Evolutionary conservation across 164 flowering plant species (phyloP), one percentile per base, ranked within the genome.

Genomic region (Malania oleifera): DNA sequence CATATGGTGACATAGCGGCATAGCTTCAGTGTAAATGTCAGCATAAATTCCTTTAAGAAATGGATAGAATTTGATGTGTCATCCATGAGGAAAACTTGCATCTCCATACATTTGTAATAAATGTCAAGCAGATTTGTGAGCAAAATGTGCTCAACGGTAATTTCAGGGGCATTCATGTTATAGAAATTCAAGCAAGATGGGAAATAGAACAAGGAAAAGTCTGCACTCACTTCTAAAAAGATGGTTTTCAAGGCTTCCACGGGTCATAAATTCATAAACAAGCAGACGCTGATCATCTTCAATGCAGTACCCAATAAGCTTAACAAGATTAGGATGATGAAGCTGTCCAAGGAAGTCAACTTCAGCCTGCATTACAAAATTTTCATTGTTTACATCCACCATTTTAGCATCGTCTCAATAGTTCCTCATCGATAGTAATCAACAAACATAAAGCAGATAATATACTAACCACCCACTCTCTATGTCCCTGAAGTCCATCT

Each of bases 241-340:
- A 78, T 91, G 98, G 50, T 91, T 91, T 77, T 91, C 96, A 57
- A 91, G 95, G 68, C 98, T 91, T 68, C 98, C 98, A 40, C 98
- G 87, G 7, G 87, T 77, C 96, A 91, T 81, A 62, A 91, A 91
- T 39, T 91, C 96, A 54, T 91, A 91, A 20, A 91, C 98, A 65
- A 91, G 98, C 53, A 91, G 70, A 60, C 98, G 68, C 57, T 89
- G 95, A 71, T 91, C 98, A 70, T 87, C 98, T 73, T 91, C 98
- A 49, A 77, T 87, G 78, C 98, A 91, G 68, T 83, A 89, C 0
- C 98, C 98, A 52, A 89, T 81, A 54, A 91, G 91, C 68, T 87
- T 91, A 24, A 91, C 98, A 45, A 91, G 98, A 73, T 91, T 89
- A 29, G 84, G 85, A 71, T 89, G 96, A 74, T 89, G 95, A 70